phyloP scores from a whole-genome alignment of 306 rosid genomes.

The Fragaria ananassa region DNA sequence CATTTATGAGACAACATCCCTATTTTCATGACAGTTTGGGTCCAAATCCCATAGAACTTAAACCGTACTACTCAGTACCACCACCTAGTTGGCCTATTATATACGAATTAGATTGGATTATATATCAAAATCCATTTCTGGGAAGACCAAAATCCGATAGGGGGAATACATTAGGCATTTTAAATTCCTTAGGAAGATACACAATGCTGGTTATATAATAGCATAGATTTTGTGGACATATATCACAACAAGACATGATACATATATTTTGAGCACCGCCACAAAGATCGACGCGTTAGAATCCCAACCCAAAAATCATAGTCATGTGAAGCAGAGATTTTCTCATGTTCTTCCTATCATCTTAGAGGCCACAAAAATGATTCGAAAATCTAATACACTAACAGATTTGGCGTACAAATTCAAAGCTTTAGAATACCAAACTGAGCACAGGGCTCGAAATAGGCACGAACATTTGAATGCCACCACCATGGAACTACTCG shows the following conservation, averaged over 20 bases:
- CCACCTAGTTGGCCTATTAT: constrained; percentile 1
- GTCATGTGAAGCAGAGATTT: constrained; percentile 31
- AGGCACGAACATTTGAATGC: neutral
- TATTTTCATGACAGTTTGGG: neutral
- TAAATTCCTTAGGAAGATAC: constrained; percentile 5
- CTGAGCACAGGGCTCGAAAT: neutral
- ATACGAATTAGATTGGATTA: neutral
- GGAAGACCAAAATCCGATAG: neutral
- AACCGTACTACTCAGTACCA: constrained; percentile 6
- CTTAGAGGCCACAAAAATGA: neutral
- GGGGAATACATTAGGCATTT: neutral
- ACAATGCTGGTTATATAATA: neutral
- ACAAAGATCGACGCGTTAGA: neutral
- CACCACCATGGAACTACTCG: neutral
- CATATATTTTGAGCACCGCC: constrained; percentile 16
- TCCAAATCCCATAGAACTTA: neutral
- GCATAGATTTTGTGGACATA: constrained; percentile 11
- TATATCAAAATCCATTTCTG: constrained; percentile 9
- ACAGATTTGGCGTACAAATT: neutral
- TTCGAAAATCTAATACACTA: neutral
- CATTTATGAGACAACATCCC: too few species aligned
- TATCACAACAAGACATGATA: neutral
- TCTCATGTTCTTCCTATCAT: constrained; percentile 25
- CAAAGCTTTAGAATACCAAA: neutral
- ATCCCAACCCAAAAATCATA: constrained; percentile 14